These are phyloP conservation scores for Salvia hispanica DNA, from an alignment of 257 asterid species.

Conservation along the genomic window DNA sequence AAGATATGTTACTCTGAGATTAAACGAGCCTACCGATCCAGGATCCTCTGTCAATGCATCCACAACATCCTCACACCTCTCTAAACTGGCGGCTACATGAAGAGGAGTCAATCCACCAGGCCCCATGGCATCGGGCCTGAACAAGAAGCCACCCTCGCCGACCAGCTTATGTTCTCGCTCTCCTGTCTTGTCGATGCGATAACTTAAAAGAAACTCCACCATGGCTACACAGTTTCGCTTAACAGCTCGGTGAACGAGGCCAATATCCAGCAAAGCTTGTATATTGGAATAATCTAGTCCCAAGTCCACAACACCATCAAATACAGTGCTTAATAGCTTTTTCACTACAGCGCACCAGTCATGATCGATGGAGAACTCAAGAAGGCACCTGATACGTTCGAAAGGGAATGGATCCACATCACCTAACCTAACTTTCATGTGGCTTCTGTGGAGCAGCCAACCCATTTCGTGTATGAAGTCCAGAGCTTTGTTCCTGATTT, in stretches of 20 bases:
- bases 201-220: slow-evolving; percentile 62
- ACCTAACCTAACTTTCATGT: slow-evolving; percentile 49
- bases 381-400: slow-evolving; percentile 65
- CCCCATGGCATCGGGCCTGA: slow-evolving; percentile 69
- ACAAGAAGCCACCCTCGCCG: slow-evolving; percentile 37
- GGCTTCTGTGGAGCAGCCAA: slow-evolving; percentile 68
- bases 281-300: slow-evolving; percentile 42
- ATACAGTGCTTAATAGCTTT: slow-evolving; percentile 53
- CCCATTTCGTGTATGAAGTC: slow-evolving; percentile 78
- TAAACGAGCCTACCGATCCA: slow-evolving; percentile 48
- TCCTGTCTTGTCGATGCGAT: slow-evolving; percentile 35
- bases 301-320: slow-evolving; percentile 42
- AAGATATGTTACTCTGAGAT: neutral
- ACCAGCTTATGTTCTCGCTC: slow-evolving; percentile 16
- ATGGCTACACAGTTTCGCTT: slow-evolving; percentile 57
- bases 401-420: slow-evolving; percentile 53
- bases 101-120: slow-evolving; percentile 87
- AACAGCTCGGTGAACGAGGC: slow-evolving; percentile 78
- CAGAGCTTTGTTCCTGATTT: slow-evolving; percentile 62
- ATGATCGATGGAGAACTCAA: slow-evolving; percentile 72
- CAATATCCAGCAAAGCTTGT: slow-evolving; percentile 54
- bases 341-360: slow-evolving; percentile 86
- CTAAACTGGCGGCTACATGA: slow-evolving; percentile 71
- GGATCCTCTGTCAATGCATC: slow-evolving; percentile 81
- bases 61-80: slow-evolving; percentile 52